Base-by-base conservation (phyloP, 2,329 filamentous ascomycete species). In the Cladosporium sp. region DNA sequence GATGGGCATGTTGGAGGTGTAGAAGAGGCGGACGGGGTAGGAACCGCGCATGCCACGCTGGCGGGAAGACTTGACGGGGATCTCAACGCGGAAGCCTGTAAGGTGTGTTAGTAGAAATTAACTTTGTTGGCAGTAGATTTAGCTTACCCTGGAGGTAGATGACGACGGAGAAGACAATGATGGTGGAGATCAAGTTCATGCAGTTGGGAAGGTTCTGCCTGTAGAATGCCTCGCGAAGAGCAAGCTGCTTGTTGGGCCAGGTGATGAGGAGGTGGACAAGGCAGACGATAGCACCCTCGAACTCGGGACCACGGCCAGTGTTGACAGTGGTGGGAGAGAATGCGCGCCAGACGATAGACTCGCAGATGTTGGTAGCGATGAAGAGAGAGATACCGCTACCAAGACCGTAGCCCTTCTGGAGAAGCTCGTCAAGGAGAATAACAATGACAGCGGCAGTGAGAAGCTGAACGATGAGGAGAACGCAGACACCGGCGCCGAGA, bases 1-100 rank as follows among this genome's bases (percentile, higher is more conserved):
- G 83, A 99, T 99, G 78, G 95, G 95, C 96, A 99, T 99, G 90
- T 99, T 99, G 80, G 93, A 97, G 78, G 95, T 99, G 85, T 99
- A 99, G 89, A 99, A 99, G 67, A 99, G 91, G 77, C 96, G 94
- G 80, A 99, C 89, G 76, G 95, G 95, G 88, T 98, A 99, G 49
- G 93, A 96, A 77, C 94, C 96, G 76, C 95, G 94, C 79, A 96
- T 95, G 81, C 95, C 95, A 86, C 95, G 93, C 88, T 99, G 95
- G 83, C 95, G 93, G 75, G 93, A 94, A 67, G 93, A 97, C 89
- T 99, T 99, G 87, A 99, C 95, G 69, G 96, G 96, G 78, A 99
- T 99, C 85, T 99, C 95, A 78, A 99, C 95, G 73, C 95, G 95
- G 92, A 99, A 98, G 72, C 95, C 94, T 84, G 44, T 44, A 14